Evolutionary conservation across 345 rosid genomes (phyloP), one percentile per base, ranked within the genome.

Genomic region (Arabidopsis suecica): DNA sequence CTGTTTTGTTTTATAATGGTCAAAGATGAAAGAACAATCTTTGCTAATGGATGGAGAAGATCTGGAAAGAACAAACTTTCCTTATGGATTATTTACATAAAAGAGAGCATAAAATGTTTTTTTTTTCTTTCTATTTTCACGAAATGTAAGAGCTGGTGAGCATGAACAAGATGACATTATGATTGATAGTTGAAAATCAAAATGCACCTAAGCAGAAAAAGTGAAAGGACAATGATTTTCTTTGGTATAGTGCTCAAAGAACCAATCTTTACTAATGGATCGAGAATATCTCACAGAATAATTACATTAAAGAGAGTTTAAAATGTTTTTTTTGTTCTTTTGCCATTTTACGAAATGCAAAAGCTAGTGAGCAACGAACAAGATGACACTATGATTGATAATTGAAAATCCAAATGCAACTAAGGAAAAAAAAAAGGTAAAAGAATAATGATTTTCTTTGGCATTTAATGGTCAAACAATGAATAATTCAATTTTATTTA

Each of bases 381-480:
- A 69, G 63, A 69, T 62, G 69, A 77, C 72, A 77, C 6, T 5
- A 71, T 77, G 53, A 77, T 64, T 66, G 51, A 60, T 7, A 67
- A 14, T 72, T 78, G 77, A 72, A 78, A 72, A 66, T 72, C 69
- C 38, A 72, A 50, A 78, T 72, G 51, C 77, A 77, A 62, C n/a
- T 38, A 65, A 40, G 18, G 18, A 32, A 20, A 9, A 9, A 9
- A 30, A 58, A 68, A 61, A 60, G 34, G 51, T n/a, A 23, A 51
- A 45, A 48, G 45, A 70, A 49, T 4, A 70, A 57, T 65, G 65
- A 61, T 69, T 69, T 48, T 59, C 0, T 72, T 72, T 78, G 56
- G 63, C 48, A 38, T 65, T 14, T 49, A 6, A 41, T 65, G 69
- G 76, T 78, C 81, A 72, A 72, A 42, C 36, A 65, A 60, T 23